A percentile compares a stretch with the other conserved stretches of the same genome.
phyloP scores from a whole-genome alignment of 2,329 filamentous ascomycete genomes.

The Bipolaris sorokiniana region DNA sequence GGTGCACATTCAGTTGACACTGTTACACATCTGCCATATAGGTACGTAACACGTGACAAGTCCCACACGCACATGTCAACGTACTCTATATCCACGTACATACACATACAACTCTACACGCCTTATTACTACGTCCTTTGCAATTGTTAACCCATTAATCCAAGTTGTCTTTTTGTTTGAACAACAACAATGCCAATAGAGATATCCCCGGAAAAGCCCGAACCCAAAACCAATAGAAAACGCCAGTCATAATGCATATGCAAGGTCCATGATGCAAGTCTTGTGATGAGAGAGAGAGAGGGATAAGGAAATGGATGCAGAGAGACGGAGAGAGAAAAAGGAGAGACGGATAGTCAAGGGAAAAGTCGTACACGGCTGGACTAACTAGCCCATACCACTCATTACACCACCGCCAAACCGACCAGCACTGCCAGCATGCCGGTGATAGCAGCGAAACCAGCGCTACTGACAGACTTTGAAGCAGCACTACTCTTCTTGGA shows the following conservation, averaged over 20 bases:
- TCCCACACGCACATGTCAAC: too few species aligned
- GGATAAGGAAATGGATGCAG: neutral
- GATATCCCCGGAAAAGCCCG: neutral
- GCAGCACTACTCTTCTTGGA: conserved; percentile 38
- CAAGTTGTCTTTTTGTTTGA: neutral
- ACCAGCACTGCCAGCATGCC: conserved; percentile 21
- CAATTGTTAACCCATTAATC: neutral
- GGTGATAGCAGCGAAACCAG: conserved; percentile 18
- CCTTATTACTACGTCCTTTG: too few species aligned
- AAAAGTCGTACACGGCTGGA: neutral
- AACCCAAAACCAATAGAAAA: conserved; percentile 1
- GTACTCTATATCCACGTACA: too few species aligned
- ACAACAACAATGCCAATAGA: neutral
- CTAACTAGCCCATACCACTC: neutral
- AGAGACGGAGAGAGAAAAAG: neutral
- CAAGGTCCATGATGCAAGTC: conserved; percentile 12
- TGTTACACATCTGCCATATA: too few species aligned
- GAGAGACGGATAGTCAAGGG: neutral
- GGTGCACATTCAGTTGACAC: too few species aligned
- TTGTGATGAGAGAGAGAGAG: neutral
- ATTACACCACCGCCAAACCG: conserved; percentile 7
- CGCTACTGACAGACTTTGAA: conserved; percentile 16
- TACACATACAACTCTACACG: too few species aligned
- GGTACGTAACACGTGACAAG: too few species aligned
- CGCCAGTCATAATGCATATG: conserved; percentile 19